Base-by-base conservation (phyloP, 164 flowering plant genomes). In the Tetrastigma voinierianum region DNA sequence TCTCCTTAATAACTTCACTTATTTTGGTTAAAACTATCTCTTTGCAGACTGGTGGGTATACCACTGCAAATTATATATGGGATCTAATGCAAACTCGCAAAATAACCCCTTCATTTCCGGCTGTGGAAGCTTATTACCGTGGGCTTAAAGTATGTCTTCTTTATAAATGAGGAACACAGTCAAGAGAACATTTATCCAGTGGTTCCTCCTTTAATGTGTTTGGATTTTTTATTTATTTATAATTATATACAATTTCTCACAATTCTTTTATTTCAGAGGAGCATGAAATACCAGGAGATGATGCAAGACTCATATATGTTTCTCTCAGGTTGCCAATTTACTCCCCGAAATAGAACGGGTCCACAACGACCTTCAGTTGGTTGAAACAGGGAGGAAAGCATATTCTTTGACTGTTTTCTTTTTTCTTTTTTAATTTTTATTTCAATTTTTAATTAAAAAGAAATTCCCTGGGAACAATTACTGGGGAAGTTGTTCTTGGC, bases 11-110 rank as follows among this genome's bases (percentile, higher is more conserved):
- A 32, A 32, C 40, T 61, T 40, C 17, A 48, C 13, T 61, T 12
- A 51, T 62, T 59, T 48, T 23, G 8, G 47, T 46, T 53, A 68
- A 46, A 4, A 21, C 53, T 59, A 10, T 58, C 76, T 20, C n/a
- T 65, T 10, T 81, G 70, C 85, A 95, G 99, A 82, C 82, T 59
- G 99, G 97, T 68, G 97, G 97, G 43, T 96, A 83, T 72, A 83
- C 88, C 3, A 71, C 74, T 60, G 99, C 99, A 51, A 96, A 96
- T 72, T 82, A 74, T 58, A 67, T 96, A n/a, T n/a, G n/a, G 99
- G 99, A 95, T 73, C 69, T 90, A 69, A 84, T 90, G 94, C 93
- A 85, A 78, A 73, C 89, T 48, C 94, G 93, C 57, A 80, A 72
- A 0, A 21, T 89, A 2, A 56, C 9, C 32, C 86, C 83, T 25